A percentile compares a stretch with the other conserved stretches of the same genome.
phyloP scores from a whole-genome alignment of 352 stramenopile species.

The Pythium folliculosum region DNA sequence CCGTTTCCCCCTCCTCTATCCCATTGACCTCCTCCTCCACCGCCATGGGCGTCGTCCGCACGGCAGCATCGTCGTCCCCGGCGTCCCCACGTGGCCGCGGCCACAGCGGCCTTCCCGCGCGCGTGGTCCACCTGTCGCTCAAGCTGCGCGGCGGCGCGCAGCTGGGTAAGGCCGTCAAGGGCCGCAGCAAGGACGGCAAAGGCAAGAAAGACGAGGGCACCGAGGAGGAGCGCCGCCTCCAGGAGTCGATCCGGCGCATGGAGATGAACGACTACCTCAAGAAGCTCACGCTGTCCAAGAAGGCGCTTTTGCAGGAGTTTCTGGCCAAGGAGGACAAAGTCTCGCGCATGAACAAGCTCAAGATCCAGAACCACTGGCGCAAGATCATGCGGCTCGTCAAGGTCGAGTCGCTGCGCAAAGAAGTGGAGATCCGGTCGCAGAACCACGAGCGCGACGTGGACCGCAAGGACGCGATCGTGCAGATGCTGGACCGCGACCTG shows the following conservation, averaged over 20 bases:
- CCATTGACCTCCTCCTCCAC: not conserved
- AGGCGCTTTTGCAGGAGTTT: conserved; percentile 73
- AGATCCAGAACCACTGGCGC: conserved; percentile 95
- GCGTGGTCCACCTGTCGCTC: conserved; percentile 31
- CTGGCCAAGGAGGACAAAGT: conserved; percentile 73
- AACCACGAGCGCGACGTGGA: conserved; percentile 96
- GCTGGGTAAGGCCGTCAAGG: conserved; percentile 79
- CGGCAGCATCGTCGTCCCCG: not conserved
- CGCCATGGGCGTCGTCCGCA: conserved; percentile 2
- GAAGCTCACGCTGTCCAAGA: conserved; percentile 77
- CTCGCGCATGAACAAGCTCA: conserved; percentile 86
- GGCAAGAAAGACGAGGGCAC: conserved; percentile 68
- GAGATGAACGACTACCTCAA: conserved; percentile 89
- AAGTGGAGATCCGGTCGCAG: conserved; percentile 91
- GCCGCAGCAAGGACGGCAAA: conserved; percentile 70
- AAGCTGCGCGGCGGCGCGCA: conserved; percentile 67
- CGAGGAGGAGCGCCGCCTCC: conserved; percentile 69
- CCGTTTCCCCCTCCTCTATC: no score
- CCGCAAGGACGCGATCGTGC: conserved; percentile 93
- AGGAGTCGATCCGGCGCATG: conserved; percentile 79
- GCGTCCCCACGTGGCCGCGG: not conserved
- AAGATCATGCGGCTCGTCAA: conserved; percentile 96
- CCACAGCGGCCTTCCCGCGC: not conserved
- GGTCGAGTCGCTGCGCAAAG: conserved; percentile 89
- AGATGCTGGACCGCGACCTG: conserved; percentile 94